Conservation (phyloP, 2,329 filamentous ascomycete genomes). For the Ceratocystis cacaofunesta region DNA sequence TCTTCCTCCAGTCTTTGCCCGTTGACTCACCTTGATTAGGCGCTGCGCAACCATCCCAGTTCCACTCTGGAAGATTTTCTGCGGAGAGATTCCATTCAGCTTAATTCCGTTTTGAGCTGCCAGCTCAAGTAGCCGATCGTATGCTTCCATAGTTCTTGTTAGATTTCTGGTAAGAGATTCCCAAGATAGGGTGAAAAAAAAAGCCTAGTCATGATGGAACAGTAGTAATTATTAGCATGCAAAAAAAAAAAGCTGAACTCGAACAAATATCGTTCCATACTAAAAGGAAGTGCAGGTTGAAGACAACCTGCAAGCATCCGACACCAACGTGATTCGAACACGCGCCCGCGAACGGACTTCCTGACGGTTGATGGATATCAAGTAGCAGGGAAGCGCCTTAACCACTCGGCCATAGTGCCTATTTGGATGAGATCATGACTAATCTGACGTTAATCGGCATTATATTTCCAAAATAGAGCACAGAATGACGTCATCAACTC, state of each 20-base stretch:
- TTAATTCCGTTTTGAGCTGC: conserved; percentile 47
- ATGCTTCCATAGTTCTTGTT: conserved; percentile 2
- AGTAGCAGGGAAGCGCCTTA: conserved; percentile 16
- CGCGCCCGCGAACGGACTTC: conserved; percentile 7
- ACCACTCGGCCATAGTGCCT: conserved; percentile 17
- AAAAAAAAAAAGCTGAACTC: conserved; percentile 1
- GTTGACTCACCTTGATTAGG: conserved; percentile 43
- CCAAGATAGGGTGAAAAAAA: background rate
- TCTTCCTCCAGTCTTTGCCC: background rate
- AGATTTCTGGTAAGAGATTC: background rate
- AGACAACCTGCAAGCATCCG: background rate
- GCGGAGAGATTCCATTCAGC: conserved; percentile 52
- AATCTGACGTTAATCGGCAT: too few relatives aligned
- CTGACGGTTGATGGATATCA: background rate
- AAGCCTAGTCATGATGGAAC: background rate
- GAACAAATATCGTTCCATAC: background rate
- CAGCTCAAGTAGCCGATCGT: conserved; percentile 50
- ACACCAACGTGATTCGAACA: conserved; percentile 17
- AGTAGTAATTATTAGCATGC: background rate
- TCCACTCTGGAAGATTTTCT: conserved; percentile 54
- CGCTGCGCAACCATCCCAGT: conserved; percentile 62
- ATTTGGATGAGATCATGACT: too few relatives aligned
- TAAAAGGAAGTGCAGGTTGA: too few relatives aligned
- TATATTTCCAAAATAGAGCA: too few relatives aligned
- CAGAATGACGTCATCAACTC: background rate